Percentiles rank a stretch among this genome's conserved stretches.
These are phyloP conservation scores for Venturia asperata DNA, from an alignment of 2,329 filamentous ascomycete genomes.

Conservation along the genomic window DNA sequence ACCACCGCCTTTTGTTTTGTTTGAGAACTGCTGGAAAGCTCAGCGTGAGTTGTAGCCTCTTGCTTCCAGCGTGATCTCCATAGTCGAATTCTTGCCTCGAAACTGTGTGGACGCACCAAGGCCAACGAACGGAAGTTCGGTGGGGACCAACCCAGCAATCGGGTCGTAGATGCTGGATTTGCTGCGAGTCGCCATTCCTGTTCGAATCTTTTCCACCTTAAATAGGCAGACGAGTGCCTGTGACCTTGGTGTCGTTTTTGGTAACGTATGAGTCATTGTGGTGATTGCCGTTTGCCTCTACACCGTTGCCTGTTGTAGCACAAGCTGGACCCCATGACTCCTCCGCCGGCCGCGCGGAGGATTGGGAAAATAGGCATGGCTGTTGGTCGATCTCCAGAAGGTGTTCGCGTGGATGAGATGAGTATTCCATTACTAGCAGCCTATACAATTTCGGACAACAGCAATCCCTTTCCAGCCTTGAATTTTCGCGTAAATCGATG, in stretches of 20 bases:
- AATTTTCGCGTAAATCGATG: neutral
- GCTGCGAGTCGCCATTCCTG: constrained; percentile 9
- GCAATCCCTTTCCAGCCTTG: neutral
- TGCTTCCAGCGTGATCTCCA: neutral
- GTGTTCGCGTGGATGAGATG: neutral
- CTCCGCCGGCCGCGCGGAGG: neutral
- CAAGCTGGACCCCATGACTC: neutral
- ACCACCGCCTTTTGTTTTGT: neutral
- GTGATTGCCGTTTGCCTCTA: neutral
- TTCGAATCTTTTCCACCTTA: neutral
- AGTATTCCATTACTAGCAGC: constrained; percentile 1
- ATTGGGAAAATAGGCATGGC: neutral
- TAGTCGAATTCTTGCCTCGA: neutral
- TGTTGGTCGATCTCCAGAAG: neutral
- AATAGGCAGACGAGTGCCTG: constrained; percentile 5
- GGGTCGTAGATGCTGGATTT: neutral
- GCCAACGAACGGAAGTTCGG: neutral
- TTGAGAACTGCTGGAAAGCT: neutral
- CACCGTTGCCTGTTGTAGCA: neutral
- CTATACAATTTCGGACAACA: constrained; percentile 12
- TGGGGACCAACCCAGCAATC: constrained; percentile 5
- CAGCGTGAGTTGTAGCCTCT: constrained; percentile 9
- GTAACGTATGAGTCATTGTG: neutral
- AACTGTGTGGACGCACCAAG: neutral
- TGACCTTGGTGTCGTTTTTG: neutral